Evolutionary conservation across 345 rosid genomes (phyloP), one percentile per base, ranked within the genome.

Genomic region (Cardiospermum halicacabum): DNA sequence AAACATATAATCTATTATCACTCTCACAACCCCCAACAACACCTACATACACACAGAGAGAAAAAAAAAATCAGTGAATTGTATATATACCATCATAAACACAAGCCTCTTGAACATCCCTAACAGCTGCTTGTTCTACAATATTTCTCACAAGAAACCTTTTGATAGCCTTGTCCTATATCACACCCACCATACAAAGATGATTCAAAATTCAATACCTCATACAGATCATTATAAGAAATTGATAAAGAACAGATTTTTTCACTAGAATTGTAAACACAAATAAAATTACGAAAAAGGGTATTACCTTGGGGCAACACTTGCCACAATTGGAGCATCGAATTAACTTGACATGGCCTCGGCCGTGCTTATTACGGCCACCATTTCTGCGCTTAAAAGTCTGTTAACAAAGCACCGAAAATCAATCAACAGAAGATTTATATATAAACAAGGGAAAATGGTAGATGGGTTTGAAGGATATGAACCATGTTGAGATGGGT

Each of bases 321-420:
- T 91, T 91, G n/a, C 94, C 97, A 68, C 97, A 89, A 78, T 91
- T 91, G 67, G 97, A 89, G 77, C 97, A 91, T 70, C 96, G 90
- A 24, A 91, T 84, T 66, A 86, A 83, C 56, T 91, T 91, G 69
- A 85, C 92, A 31, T 91, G 97, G 13, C 96, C 97, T 13, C 96
- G 91, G 68, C 95, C 92, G 67, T 91, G 94, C 92, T 91, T 91
- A 89, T 89, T 89, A 60, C 97, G 85, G 18, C 96, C 97, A 57
- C 92, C 92, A n/a, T 89, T 91, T 78, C 96, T 81, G 13, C 96
- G 87, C 85, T 91, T 91, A 85, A 89, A 89, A 6, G 96, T 87
- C 97, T 91, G 70, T 36, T 22, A 25, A 34, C 7, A 50, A 10
- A 19, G 26, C 5, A 0, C 21, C 27, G 55, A 31, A 39, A 59